Evolutionary conservation across 2,329 filamentous ascomycete species (phyloP).

Genomic region (Ceratocystis ficicola): DNA sequence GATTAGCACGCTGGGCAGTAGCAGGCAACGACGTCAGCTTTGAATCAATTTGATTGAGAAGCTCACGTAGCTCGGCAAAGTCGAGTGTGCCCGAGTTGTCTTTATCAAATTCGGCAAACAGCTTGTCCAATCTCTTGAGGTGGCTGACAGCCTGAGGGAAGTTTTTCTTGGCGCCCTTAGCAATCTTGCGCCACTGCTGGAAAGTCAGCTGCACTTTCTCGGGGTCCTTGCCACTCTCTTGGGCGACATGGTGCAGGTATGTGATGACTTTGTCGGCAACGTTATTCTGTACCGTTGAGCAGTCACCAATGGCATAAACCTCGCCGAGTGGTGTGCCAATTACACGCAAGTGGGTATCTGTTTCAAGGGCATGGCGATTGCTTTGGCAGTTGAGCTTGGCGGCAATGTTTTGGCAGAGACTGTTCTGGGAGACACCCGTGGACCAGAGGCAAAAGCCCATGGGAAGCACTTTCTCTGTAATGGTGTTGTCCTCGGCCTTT

Average conservation of each 20-base stretch:
- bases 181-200: constrained; percentile 75
- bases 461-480: constrained; percentile 82
- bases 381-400: constrained; percentile 67
- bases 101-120: constrained; percentile 85
- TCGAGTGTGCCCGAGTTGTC: constrained; percentile 88
- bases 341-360: constrained; percentile 81
- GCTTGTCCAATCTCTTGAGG: constrained; percentile 74
- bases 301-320: constrained; percentile 94
- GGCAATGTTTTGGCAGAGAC: constrained; percentile 65
- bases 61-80: constrained; percentile 79
- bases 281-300: constrained; percentile 94
- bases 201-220: constrained; percentile 80
- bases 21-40: constrained; percentile 91
- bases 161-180: constrained; percentile 67
- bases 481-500: constrained; percentile 56
- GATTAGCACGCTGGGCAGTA: constrained; percentile 89
- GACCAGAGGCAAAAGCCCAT: constrained; percentile 98
- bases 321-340: constrained; percentile 83
- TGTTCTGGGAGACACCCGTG: constrained; percentile 79
- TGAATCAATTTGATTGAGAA: constrained; percentile 82
- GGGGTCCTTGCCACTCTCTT: constrained; percentile 82
- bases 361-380: constrained; percentile 86
- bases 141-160: constrained; percentile 87
- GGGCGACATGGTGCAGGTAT: constrained; percentile 80
- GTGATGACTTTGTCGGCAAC: constrained; percentile 79